phyloP scores from a whole-genome alignment of 1,284 basidiomycete genomes.

The Anthracocystis panici-leucophaei region DNA sequence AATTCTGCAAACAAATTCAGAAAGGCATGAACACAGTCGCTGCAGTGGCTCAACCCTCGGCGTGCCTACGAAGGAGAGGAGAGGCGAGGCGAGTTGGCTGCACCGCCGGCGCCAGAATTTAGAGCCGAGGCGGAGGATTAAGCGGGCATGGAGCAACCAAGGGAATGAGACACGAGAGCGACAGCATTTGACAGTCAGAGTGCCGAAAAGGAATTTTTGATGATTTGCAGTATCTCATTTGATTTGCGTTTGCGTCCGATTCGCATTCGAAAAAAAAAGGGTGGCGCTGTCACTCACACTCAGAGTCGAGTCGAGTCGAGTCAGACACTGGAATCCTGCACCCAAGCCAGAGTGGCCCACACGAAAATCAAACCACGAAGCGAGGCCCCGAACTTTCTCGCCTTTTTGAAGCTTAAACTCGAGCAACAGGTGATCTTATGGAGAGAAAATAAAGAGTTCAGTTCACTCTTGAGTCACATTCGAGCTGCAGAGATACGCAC shows the following conservation, averaged over 20 bases:
- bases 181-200: not conserved
- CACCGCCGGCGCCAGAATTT: not conserved
- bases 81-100: not conserved
- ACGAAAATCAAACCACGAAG: too few relatives aligned
- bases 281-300: not conserved
- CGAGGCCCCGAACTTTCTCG: too few relatives aligned
- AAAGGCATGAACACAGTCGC: not conserved
- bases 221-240: constrained; percentile 1
- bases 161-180: not conserved
- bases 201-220: not conserved
- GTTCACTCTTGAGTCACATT: too few relatives aligned
- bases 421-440: too few relatives aligned
- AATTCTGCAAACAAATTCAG: not conserved
- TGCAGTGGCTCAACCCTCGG: not conserved
- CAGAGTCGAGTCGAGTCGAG: not conserved
- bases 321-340: not conserved
- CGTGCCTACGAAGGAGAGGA: not conserved
- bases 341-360: not conserved
- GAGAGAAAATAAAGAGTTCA: too few relatives aligned
- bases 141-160: not conserved
- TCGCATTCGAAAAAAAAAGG: not conserved
- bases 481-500: too few relatives aligned
- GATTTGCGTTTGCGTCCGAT: constrained; percentile 7
- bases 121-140: constrained; percentile 6
- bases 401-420: too few relatives aligned